Evolutionary conservation across 495 filamentous ascomycete genomes (phyloP).

Genomic region (Cercophora samala): DNA sequence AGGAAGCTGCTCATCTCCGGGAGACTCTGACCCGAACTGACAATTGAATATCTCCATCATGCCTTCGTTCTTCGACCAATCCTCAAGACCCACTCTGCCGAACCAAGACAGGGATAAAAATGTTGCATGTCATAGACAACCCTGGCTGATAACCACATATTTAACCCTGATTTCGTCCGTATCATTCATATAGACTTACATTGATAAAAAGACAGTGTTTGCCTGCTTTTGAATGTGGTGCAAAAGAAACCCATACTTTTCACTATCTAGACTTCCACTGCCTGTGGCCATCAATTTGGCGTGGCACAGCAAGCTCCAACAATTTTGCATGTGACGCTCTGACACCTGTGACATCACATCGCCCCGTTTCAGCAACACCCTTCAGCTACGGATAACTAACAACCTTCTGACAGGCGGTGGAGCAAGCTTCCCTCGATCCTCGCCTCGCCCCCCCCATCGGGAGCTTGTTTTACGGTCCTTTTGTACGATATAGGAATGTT

Average conservation of each 20-base stretch:
- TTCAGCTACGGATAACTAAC: background rate
- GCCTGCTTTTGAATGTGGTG: too few species aligned
- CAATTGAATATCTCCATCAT: background rate
- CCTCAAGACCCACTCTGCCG: background rate
- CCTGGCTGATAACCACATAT: too few species aligned
- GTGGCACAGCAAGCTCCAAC: conserved; percentile 12
- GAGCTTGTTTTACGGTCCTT: background rate
- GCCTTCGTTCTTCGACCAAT: background rate
- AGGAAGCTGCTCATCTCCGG: background rate
- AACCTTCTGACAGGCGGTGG: background rate
- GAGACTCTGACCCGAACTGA: background rate
- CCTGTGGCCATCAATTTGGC: too few species aligned
- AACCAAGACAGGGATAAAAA: background rate
- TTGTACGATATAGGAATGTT: background rate
- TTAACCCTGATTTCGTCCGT: too few species aligned
- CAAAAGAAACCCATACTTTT: background rate
- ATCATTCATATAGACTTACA: too few species aligned
- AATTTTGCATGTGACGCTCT: conserved; percentile 24
- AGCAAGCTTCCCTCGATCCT: background rate
- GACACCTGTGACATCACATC: conserved; percentile 23
- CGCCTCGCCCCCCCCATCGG: background rate
- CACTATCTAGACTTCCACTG: background rate
- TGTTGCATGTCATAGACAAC: too few species aligned
- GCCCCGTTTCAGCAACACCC: conserved; percentile 9
- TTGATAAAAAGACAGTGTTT: too few species aligned